phyloP scores from a whole-genome alignment of 441 rosid species.

The Aquilaria agallochum region DNA sequence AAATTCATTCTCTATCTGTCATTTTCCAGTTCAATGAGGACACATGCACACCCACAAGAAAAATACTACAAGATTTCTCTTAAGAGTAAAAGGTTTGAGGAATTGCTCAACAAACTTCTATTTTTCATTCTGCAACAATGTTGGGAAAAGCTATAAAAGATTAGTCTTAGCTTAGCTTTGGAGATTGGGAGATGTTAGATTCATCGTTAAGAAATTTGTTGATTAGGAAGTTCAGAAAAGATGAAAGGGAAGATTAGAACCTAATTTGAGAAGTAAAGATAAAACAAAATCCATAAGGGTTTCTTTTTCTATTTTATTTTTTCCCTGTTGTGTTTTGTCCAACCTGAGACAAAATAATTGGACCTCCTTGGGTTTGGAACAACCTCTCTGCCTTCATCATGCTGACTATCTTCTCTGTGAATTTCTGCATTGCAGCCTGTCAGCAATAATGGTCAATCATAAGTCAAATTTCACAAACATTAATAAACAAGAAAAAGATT shows the following conservation, averaged over 20 bases:
- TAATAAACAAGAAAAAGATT: slow-evolving; percentile 3
- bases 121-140: too few species aligned
- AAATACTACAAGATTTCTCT: too few species aligned
- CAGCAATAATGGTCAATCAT: slow-evolving; percentile 4
- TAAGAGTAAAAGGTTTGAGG: too few species aligned
- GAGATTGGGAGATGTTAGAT: neutral
- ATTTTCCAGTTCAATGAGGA: neutral
- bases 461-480: slow-evolving; percentile 2
- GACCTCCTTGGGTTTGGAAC: slow-evolving; percentile 66
- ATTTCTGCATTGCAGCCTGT: slow-evolving; percentile 62
- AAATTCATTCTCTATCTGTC: slow-evolving; percentile 69
- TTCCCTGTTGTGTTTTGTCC: slow-evolving; percentile 3
- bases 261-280: neutral
- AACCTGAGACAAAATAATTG: slow-evolving; percentile 73
- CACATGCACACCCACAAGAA: too few species aligned
- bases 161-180: too few species aligned
- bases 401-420: slow-evolving; percentile 58
- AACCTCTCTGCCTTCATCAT: slow-evolving; percentile 70
- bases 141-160: too few species aligned
- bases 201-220: slow-evolving; percentile 4
- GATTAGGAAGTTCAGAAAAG: slow-evolving; percentile 8
- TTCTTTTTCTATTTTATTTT: too few species aligned
- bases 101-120: too few species aligned
- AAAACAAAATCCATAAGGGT: slow-evolving; percentile 12
- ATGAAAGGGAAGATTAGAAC: neutral